Percentiles rank a stretch among this genome's conserved stretches.
These are phyloP conservation scores for Chaetothyriales sp. DNA, from an alignment of 2,329 filamentous ascomycete species.

Conservation along the genomic window DNA sequence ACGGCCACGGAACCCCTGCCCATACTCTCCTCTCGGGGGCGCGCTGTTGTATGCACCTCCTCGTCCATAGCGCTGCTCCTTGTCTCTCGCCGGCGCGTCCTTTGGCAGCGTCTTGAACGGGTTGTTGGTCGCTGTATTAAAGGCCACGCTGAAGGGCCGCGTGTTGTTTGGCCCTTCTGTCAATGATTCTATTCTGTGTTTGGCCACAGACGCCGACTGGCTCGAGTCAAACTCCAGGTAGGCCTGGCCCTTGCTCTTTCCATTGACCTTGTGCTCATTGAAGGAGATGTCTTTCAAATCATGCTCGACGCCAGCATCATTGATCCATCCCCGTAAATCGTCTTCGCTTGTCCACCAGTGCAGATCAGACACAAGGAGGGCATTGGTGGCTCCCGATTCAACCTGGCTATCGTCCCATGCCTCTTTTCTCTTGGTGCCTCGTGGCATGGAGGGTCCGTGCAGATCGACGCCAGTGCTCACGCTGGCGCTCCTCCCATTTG, in stretches of 20 bases:
- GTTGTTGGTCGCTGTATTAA: constrained; percentile 62
- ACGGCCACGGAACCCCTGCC: constrained; percentile 41
- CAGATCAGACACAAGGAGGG: constrained; percentile 74
- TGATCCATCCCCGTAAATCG: constrained; percentile 75
- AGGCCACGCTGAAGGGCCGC: constrained; percentile 58
- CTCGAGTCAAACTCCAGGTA: constrained; percentile 74
- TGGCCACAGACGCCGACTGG: constrained; percentile 72
- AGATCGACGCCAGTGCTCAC: not conserved
- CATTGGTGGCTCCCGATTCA: constrained; percentile 48
- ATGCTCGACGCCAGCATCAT: constrained; percentile 62
- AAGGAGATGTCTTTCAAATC: constrained; percentile 89
- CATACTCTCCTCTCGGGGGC: constrained; percentile 29
- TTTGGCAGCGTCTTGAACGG: constrained; percentile 86
- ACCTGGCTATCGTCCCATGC: constrained; percentile 39
- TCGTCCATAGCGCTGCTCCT: constrained; percentile 41
- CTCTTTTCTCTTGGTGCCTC: constrained; percentile 49
- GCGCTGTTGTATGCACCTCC: constrained; percentile 28
- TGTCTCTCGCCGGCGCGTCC: constrained; percentile 58
- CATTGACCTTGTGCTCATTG: constrained; percentile 96
- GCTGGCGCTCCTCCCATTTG: not conserved
- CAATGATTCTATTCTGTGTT: constrained; percentile 61
- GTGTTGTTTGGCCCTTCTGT: constrained; percentile 37
- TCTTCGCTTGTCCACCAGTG: constrained; percentile 98
- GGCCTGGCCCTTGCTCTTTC: constrained; percentile 88
- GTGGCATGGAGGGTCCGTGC: constrained; percentile 22